Percentiles rank a stretch among this genome's conserved stretches.
Conservation (phyloP, 352 stramenopile species). For the Pythium aphanidermatum region DNA sequence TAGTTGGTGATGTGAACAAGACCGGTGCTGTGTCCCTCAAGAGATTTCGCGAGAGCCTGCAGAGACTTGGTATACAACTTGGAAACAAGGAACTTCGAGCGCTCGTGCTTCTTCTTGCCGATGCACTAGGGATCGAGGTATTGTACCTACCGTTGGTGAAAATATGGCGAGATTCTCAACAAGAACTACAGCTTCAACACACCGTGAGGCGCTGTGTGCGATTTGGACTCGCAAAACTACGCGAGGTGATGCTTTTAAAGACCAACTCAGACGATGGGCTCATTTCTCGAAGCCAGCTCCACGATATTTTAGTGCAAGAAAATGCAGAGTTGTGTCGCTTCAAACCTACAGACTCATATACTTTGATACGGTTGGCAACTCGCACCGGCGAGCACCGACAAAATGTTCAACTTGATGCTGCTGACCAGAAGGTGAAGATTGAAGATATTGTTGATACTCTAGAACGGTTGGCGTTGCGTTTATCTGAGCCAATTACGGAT, state of each 20-base stretch:
- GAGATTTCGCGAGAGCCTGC: constrained; percentile 35
- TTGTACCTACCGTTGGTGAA: constrained; percentile 47
- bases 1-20: constrained; percentile 40
- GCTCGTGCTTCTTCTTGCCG: constrained; percentile 37
- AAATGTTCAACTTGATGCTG: background rate
- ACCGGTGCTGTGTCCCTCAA: constrained; percentile 34
- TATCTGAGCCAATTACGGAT: background rate
- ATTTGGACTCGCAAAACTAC: constrained; percentile 33
- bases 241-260: constrained; percentile 30
- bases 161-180: constrained; percentile 21
- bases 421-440: constrained; percentile 5
- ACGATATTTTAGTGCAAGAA: constrained; percentile 30
- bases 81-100: constrained; percentile 34
- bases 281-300: constrained; percentile 36
- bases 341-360: constrained; percentile 27
- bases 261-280: constrained; percentile 31
- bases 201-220: constrained; percentile 27
- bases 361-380: constrained; percentile 28
- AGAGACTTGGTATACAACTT: constrained; percentile 30
- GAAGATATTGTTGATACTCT: constrained; percentile 28
- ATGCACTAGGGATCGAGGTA: constrained; percentile 38
- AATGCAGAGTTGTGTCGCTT: constrained; percentile 24
- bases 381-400: background rate
- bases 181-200: constrained; percentile 16
- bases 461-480: constrained; percentile 11